Base-by-base conservation (phyloP, 2,329 filamentous ascomycete genomes). In the Venturiaceae sp. region DNA sequence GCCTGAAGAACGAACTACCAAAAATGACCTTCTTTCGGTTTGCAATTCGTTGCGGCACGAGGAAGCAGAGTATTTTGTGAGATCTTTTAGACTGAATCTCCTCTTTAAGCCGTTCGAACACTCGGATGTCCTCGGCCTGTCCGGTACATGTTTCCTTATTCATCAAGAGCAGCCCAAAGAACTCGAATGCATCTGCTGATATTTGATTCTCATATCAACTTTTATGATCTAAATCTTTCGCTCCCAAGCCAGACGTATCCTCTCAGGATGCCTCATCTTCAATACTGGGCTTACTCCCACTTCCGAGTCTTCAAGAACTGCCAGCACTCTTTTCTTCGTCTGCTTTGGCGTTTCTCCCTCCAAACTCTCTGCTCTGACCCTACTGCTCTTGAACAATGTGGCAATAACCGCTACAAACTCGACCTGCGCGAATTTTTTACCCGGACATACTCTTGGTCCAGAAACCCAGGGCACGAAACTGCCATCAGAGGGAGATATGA, bases 361-460 rank as follows among this genome's bases (percentile, higher is more conserved):
- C 23, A 57, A 28, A 9, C 21, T 26, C 13, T 33, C 53, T 26
- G 26, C 46, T 21, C 30, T 34, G n/a, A 59, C 53, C 28, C 53
- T 19, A 23, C 21, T 16, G n/a, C 26, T 47, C 52, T 32, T 56
- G 21, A 59, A 47, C 5, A 30, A 39, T n/a, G 52, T 57, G 1
- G 37, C 32, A 8, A 59, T 53, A 9, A 41, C 37, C 2, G 50
- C 53, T 28, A 58, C 55, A 52, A 58, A 57, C 32, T 60, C 58
- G 7, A 60, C 58, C 54, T 58, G 55, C 11, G 54, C 55, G 23
- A 60, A 52, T 26, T 60, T 60, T 34, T 30, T 57, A 14, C 58
- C 58, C 5, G 55, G 58, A 32, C 58, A 60, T 3, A 58, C 55
- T 23, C 58, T 32, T 14, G 58, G 58, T 14, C 58, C 58, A 21